Conservation (phyloP, 2,329 filamentous ascomycete species). For the Diaporthe destruens region DNA sequence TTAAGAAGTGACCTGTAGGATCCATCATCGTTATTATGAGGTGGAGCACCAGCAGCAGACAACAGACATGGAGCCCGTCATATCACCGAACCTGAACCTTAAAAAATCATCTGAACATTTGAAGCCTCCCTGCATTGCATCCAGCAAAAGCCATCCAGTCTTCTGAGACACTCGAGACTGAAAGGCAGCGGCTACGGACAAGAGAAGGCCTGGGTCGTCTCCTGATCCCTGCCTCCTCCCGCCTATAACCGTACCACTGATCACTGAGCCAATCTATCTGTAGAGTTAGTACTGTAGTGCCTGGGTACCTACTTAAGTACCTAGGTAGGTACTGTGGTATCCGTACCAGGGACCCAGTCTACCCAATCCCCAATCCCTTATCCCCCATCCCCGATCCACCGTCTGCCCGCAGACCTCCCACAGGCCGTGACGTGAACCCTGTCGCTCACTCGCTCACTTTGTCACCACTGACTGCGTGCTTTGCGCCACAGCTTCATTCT, state of each 20-base stretch:
- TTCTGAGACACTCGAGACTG: slow-evolving; percentile 10
- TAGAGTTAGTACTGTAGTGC: too few relatives aligned
- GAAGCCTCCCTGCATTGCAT: slow-evolving; percentile 7
- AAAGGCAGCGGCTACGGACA: neutral
- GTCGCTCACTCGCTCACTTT: neutral
- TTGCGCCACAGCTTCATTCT: slow-evolving; percentile 36
- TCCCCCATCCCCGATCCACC: neutral
- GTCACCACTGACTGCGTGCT: neutral
- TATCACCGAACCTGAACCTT: neutral
- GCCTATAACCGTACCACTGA: slow-evolving; percentile 16
- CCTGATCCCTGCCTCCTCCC: slow-evolving; percentile 27
- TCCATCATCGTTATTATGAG: slow-evolving; percentile 8
- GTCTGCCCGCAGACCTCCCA: neutral
- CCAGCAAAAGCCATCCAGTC: slow-evolving; percentile 5
- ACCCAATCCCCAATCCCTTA: neutral
- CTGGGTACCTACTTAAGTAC: too few relatives aligned
- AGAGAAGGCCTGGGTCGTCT: slow-evolving; percentile 19
- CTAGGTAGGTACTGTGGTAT: too few relatives aligned
- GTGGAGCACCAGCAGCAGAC: neutral
- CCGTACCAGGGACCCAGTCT: too few relatives aligned
- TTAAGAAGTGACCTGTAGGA: neutral
- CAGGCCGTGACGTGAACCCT: slow-evolving; percentile 32
- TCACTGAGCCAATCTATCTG: neutral
- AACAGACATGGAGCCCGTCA: neutral
- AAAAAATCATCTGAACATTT: too few relatives aligned